Conservation (phyloP, 805 yeast species). For the Myxozyma udenii region DNA sequence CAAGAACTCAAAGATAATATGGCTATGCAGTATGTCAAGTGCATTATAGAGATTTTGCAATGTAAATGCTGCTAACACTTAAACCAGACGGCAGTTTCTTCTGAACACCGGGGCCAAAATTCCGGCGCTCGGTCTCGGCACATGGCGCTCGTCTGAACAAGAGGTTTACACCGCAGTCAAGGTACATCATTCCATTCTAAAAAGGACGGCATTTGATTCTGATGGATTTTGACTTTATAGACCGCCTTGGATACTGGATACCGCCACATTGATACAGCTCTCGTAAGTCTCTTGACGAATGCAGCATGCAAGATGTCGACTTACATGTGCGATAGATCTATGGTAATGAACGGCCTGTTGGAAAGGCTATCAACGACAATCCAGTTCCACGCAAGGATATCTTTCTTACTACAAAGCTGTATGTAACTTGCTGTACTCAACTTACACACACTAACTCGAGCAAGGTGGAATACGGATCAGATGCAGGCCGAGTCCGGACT, state of each 20-base stretch:
- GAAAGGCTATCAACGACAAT: conserved; percentile 38
- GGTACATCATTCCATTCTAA: conserved; percentile 38
- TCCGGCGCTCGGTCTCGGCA: conserved; percentile 71
- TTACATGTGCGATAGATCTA: conserved; percentile 40
- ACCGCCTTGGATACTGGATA: conserved; percentile 56
- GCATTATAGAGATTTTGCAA: too few species aligned
- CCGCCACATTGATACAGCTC: conserved; percentile 76
- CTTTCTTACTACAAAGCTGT: conserved; percentile 46
- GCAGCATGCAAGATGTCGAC: not conserved
- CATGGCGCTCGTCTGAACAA: conserved; percentile 58
- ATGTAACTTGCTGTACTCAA: conserved; percentile 25
- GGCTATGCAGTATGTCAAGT: too few species aligned
- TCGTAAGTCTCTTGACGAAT: conserved; percentile 6
- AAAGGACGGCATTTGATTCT: not conserved
- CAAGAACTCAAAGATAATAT: too few species aligned
- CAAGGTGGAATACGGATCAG: conserved; percentile 43
- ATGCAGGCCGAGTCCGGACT: conserved; percentile 48
- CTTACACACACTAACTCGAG: not conserved
- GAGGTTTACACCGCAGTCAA: conserved; percentile 55
- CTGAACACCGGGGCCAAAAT: conserved; percentile 61
- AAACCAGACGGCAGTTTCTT: conserved; percentile 32
- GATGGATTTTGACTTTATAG: not conserved
- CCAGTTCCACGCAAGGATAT: conserved; percentile 51
- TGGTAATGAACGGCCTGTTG: conserved; percentile 63
- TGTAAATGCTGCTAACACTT: too few species aligned